Percentiles rank a stretch among this genome's conserved stretches.
phyloP scores from a whole-genome alignment of 1,284 basidiomycete species.

The Peniophora sp. region DNA sequence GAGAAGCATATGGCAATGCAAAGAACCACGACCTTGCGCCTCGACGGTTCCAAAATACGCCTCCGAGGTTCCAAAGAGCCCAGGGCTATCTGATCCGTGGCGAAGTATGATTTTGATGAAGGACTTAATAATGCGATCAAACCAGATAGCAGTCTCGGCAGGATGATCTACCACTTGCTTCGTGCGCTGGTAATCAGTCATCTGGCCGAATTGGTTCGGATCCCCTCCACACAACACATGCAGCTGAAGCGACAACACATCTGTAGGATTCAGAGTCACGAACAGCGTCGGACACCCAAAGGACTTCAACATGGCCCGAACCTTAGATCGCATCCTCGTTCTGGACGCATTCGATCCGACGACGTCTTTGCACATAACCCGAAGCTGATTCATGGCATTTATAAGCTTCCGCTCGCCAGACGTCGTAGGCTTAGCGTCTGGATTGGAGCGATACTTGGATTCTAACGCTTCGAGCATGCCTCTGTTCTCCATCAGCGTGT shows the following conservation, averaged over 20 bases:
- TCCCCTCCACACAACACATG: conserved; percentile 6
- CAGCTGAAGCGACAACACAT: conserved; percentile 11
- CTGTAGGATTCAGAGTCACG: conserved; percentile 19
- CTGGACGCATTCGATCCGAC: conserved; percentile 1
- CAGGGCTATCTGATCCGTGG: not conserved
- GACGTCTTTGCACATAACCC: conserved; percentile 1
- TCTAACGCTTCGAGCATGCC: not conserved
- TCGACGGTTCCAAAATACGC: conserved; percentile 22
- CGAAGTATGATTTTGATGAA: conserved; percentile 12
- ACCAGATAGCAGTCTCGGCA: conserved; percentile 11
- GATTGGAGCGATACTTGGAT: not conserved
- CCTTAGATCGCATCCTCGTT: conserved; percentile 5
- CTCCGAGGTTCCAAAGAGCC: conserved; percentile 15
- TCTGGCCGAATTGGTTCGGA: not conserved
- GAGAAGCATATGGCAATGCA: conserved; percentile 19
- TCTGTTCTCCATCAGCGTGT: not conserved
- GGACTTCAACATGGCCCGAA: conserved; percentile 11
- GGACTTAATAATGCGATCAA: conserved; percentile 11
- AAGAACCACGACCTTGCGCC: conserved; percentile 16
- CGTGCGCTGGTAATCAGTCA: conserved; percentile 8
- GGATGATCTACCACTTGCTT: conserved; percentile 12
- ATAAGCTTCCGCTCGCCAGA: not conserved
- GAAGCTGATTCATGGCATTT: not conserved
- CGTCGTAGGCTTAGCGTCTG: not conserved
- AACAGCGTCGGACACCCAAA: conserved; percentile 16